Base-by-base conservation (phyloP, 768 basidiomycete genomes). In the Tulasnella sp. region DNA sequence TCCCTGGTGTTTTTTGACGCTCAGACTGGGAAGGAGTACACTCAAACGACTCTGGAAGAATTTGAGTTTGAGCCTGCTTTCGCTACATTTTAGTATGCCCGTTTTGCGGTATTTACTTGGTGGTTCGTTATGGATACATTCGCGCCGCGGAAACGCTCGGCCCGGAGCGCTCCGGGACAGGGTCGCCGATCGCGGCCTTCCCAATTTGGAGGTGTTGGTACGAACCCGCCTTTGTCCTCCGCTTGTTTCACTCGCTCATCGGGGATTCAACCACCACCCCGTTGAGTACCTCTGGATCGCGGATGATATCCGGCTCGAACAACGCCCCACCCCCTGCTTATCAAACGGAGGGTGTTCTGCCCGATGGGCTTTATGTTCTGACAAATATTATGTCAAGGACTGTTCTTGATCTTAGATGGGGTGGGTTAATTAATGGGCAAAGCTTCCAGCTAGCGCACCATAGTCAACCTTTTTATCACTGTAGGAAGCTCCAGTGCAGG, bases 41-140 rank as follows among this genome's bases (percentile, higher is more conserved):
- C 34, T n/a, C 31, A 31, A 14, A 37, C 37, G 6, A n/a, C 73
- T 46, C 46, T 75, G 12, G 74, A 75, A 14, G 14, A 24, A 12
- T 48, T 75, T 24, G 74, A 16, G 46, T 75, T 75, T 75, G 46
- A 75, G 41, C 46, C 74, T n/a, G 20, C 20, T n/a, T 74, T 74
- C 24, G 44, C 24, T 40, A 34, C 37, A 37, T 40, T 41, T 12
- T 74, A 74, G 34, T 2, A 11, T 9, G n/a, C 31, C 22, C 18
- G n/a, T 1, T 50, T 16, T 50, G 4, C 16, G 1, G 1, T 20
- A 16, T 50, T 22, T 50, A 20, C 48, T 50, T 22, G 48, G 16
- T 20, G 18, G 11, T 6, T 50, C 20, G 3, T 16, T 48, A 20
- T 50, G 12, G 18, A 48, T 50, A 18, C 48, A 1, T 11, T 20